Evolutionary conservation across 2,329 filamentous ascomycete species (phyloP).

Genomic region (Scorias spongiosa): DNA sequence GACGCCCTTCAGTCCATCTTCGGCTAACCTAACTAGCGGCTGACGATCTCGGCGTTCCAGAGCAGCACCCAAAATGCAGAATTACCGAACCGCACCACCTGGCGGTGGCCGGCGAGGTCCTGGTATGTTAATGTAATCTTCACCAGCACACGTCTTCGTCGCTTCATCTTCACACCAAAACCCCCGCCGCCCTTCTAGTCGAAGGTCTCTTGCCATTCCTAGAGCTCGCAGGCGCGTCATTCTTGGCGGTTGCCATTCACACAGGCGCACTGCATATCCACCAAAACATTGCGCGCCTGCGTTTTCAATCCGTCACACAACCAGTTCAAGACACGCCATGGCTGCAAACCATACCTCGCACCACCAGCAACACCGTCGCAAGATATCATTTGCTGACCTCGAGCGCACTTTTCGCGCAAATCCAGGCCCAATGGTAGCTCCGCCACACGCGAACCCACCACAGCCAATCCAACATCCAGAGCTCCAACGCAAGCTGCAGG

Average conservation of each 20-base stretch:
- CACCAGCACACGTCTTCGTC: neutral
- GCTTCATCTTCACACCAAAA: too few species aligned
- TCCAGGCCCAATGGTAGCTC: conserved; percentile 28
- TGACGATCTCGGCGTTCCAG: neutral
- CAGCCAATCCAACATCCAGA: conserved; percentile 29
- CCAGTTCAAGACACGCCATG: neutral
- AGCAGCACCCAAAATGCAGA: conserved; percentile 23
- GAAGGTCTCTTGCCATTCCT: too few species aligned
- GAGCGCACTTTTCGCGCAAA: conserved; percentile 27
- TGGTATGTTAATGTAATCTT: conserved; percentile 20
- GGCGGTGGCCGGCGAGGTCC: conserved; percentile 24
- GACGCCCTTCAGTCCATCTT: neutral
- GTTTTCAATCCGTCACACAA: neutral
- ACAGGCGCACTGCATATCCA: too few species aligned
- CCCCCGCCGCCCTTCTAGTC: too few species aligned
- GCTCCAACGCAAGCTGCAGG: conserved; percentile 30
- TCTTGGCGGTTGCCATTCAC: too few species aligned
- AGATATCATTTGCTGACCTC: conserved; percentile 35
- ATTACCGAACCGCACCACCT: conserved; percentile 31
- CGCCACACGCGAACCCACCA: conserved; percentile 22
- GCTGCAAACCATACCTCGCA: too few species aligned
- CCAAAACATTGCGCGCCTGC: neutral
- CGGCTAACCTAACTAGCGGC: neutral
- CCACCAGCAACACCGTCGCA: conserved; percentile 13
- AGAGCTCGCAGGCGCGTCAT: too few species aligned